Evolutionary conservation across 768 basidiomycete genomes (phyloP).

Genomic region (Trametes punicea): DNA sequence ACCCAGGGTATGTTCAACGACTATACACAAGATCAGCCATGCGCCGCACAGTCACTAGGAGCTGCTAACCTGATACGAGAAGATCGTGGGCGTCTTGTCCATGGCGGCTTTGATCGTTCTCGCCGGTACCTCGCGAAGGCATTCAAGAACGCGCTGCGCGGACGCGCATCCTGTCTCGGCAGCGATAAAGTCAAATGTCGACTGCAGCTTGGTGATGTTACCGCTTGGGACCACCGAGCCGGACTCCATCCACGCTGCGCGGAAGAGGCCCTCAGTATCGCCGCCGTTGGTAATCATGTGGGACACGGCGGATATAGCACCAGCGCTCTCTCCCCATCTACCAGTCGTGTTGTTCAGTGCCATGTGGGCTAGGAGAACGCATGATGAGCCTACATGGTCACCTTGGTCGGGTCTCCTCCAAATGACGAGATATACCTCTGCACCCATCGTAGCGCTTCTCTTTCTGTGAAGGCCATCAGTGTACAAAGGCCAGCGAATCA

Average conservation of each 20-base stretch:
- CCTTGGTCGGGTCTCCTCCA: conserved; percentile 41
- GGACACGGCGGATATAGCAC: conserved; percentile 17
- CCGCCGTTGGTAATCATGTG: conserved; percentile 25
- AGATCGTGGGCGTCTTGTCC: conserved; percentile 31
- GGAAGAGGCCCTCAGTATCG: conserved; percentile 21
- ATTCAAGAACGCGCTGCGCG: conserved; percentile 35
- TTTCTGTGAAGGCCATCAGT: conserved; percentile 25
- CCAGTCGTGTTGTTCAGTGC: background rate
- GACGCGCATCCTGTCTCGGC: conserved; percentile 33
- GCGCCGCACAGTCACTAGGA: background rate
- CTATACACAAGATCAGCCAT: background rate
- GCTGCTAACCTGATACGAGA: background rate
- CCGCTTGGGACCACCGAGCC: conserved; percentile 5
- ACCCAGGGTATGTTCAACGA: conserved; percentile 22
- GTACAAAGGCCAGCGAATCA: background rate
- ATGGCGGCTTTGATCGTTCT: conserved; percentile 29
- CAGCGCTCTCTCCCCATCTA: conserved; percentile 27
- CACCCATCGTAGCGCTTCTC: conserved; percentile 38
- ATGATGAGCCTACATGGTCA: conserved; percentile 27
- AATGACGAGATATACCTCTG: conserved; percentile 16
- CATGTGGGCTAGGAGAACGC: too few species aligned
- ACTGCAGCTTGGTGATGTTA: conserved; percentile 5
- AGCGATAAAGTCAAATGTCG: conserved; percentile 39
- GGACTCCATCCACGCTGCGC: conserved; percentile 21
- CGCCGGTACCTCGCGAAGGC: conserved; percentile 40